Base-by-base conservation (phyloP, 2,329 filamentous ascomycete genomes). In the Phaeophleospora eucalypticola region DNA sequence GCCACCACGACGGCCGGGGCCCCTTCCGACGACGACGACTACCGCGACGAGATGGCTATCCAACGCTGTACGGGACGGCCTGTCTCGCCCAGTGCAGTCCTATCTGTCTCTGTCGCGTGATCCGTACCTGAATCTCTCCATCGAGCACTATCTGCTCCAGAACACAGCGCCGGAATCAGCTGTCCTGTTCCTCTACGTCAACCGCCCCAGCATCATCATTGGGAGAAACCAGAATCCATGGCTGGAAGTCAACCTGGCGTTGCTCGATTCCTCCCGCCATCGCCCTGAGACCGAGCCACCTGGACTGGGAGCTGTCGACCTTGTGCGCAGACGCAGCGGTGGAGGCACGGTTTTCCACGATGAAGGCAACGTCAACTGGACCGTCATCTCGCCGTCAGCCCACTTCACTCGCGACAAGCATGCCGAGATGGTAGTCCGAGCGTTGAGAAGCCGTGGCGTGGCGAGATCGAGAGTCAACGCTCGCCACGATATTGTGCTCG, bases 211-310 rank as follows among this genome's bases (percentile, higher is more conserved):
- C 65, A 79, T 98, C 49, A 84, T 98, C 64, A 84, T 98, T 57
- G 93, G 93, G 36, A 83, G 93, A 50, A 98, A 98, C 67, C 93
- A 98, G 72, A 98, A 98, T 66, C 93, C 93, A 44, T 98, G 91
- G 93, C 77, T 88, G 7, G 93, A 98, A 71, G 83, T 88, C 52
- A 87, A 95, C 64, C 76, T 96, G 7, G 71, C 71, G 33, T 73
- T 81, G 1, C 71, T 95, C 7, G 60, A 70, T 60, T 61, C 72
- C 52, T 65, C 68, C 61, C 55, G 65, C 53, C 52, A 61, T 34
- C 50, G 57, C 27, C 49, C 49, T 7, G 36, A 56, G 24, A 57
- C 32, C 59, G 76, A 67, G 46, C 65, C 67, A 17, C 64, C 66
- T n/a, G 61, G 55, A 8, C 64, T 72, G 33, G 71, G 68, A 37